Evolutionary conservation across 495 filamentous ascomycete species (phyloP).

Genomic region (Aspergillus bertholletiae): DNA sequence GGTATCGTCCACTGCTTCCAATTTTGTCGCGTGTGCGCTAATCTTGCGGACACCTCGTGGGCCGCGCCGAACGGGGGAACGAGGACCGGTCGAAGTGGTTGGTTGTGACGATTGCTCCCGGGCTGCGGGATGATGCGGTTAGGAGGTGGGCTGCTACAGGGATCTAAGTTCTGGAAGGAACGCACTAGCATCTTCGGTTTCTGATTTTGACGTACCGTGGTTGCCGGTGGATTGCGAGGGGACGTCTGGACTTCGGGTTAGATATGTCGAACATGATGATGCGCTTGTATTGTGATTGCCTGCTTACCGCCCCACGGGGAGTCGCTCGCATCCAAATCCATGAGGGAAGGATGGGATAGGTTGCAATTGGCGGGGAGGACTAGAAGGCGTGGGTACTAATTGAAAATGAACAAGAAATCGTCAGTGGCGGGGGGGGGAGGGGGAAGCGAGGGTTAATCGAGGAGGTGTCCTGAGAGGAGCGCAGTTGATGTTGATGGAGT

Average conservation of each 20-base stretch:
- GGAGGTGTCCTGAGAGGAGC: no score
- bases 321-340: constrained; percentile 64
- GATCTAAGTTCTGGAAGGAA: constrained; percentile 9
- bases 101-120: constrained; percentile 31
- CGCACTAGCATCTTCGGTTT: constrained; percentile 28
- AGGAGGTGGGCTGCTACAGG: constrained; percentile 27
- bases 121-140: constrained; percentile 27
- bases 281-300: constrained; percentile 35
- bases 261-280: constrained; percentile 24
- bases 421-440: not conserved
- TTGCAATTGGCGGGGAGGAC: not conserved
- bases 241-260: constrained; percentile 44
- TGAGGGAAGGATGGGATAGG: constrained; percentile 1
- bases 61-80: constrained; percentile 46
- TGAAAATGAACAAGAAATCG: not conserved
- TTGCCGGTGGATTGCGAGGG: constrained; percentile 50
- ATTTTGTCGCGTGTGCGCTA: constrained; percentile 73
- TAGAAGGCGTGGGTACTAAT: not conserved
- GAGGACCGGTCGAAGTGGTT: constrained; percentile 33
- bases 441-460: not conserved
- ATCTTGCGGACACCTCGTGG: constrained; percentile 66
- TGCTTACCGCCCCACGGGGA: constrained; percentile 69
- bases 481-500: constrained; percentile 12
- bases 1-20: constrained; percentile 87
- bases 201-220: constrained; percentile 21